Evolutionary conservation across 495 filamentous ascomycete genomes (phyloP).

Genomic region (Penicillium nucicola): DNA sequence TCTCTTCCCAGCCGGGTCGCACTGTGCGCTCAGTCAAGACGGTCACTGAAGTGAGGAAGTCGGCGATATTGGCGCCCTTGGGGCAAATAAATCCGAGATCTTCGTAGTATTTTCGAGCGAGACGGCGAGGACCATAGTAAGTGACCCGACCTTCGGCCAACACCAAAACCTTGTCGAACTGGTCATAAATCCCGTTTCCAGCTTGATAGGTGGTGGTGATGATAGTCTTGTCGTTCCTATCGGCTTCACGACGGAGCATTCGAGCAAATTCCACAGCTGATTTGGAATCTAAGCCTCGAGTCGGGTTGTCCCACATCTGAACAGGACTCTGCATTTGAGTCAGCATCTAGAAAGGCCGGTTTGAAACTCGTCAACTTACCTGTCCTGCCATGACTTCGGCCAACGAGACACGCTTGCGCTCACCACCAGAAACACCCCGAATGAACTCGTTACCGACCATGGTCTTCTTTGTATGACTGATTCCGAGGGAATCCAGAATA

Average conservation of each 20-base stretch:
- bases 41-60: slow-evolving; percentile 79
- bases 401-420: slow-evolving; percentile 80
- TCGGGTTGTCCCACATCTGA: slow-evolving; percentile 86
- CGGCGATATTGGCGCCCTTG: slow-evolving; percentile 66
- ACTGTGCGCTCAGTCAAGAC: slow-evolving; percentile 64
- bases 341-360: neutral
- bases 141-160: slow-evolving; percentile 78
- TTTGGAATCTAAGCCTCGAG: slow-evolving; percentile 74
- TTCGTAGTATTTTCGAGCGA: slow-evolving; percentile 65
- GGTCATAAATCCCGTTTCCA: slow-evolving; percentile 69
- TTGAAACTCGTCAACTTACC: slow-evolving; percentile 42
- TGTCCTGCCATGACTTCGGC: slow-evolving; percentile 66
- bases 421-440: slow-evolving; percentile 78
- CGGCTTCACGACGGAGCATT: slow-evolving; percentile 62
- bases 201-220: slow-evolving; percentile 82
- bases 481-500: slow-evolving; percentile 73
- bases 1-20: slow-evolving; percentile 60
- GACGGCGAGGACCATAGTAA: slow-evolving; percentile 63
- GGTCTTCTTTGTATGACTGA: slow-evolving; percentile 74
- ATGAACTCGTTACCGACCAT: slow-evolving; percentile 80
- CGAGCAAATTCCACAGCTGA: slow-evolving; percentile 78
- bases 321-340: slow-evolving; percentile 49
- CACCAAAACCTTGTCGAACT: slow-evolving; percentile 76
- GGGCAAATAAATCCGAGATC: slow-evolving; percentile 71
- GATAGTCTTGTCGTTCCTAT: slow-evolving; percentile 63